These are phyloP conservation scores for Yamadazyma triangularis DNA, from an alignment of 1,139 yeast genomes.

Conservation along the genomic window DNA sequence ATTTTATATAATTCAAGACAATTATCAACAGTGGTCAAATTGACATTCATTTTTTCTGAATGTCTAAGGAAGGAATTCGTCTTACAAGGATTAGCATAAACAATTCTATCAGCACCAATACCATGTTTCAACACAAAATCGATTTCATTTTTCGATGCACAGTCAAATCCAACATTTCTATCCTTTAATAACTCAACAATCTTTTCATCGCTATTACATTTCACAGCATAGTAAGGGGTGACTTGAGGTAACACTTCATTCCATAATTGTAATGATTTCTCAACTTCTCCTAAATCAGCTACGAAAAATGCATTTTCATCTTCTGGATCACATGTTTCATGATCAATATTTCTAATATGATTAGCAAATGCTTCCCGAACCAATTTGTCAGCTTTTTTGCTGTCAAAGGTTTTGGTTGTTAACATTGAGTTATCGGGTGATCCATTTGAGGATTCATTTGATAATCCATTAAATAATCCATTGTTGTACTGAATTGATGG, in stretches of 20 bases:
- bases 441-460: no score
- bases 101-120: slow-evolving; percentile 59
- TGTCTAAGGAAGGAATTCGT: slow-evolving; percentile 73
- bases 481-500: no score
- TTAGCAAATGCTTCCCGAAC: slow-evolving; percentile 39
- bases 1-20: slow-evolving; percentile 78
- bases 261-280: slow-evolving; percentile 64
- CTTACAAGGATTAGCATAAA: slow-evolving; percentile 95
- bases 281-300: slow-evolving; percentile 75
- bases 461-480: no score
- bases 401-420: no score
- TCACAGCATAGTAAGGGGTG: slow-evolving; percentile 86
- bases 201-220: slow-evolving; percentile 75
- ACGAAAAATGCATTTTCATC: slow-evolving; percentile 87
- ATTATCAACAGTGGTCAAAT: slow-evolving; percentile 86
- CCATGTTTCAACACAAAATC: slow-evolving; percentile 61
- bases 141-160: slow-evolving; percentile 89
- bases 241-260: slow-evolving; percentile 59
- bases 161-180: slow-evolving; percentile 80
- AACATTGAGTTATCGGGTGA: no score
- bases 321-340: slow-evolving; percentile 63
- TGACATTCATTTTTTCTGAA: slow-evolving; percentile 54
- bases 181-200: slow-evolving; percentile 55
- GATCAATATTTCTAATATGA: slow-evolving; percentile 48
- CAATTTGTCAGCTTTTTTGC: slow-evolving; percentile 6